These are phyloP conservation scores for Odonthalia washingtoniensis DNA, from an alignment of 31 red algal genomes.

Conservation along the genomic window DNA sequence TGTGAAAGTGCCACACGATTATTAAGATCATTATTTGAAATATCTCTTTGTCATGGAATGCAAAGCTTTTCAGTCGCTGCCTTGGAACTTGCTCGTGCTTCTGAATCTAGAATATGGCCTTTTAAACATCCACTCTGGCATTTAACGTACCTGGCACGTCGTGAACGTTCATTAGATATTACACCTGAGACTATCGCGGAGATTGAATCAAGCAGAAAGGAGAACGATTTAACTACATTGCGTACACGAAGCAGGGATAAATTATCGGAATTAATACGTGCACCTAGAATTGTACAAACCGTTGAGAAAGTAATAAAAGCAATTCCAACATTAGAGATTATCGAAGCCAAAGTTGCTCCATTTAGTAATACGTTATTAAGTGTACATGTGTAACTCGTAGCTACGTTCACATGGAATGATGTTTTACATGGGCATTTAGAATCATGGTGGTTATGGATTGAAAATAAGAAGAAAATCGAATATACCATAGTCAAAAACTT, in stretches of 20 bases:
- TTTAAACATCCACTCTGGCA: constrained; percentile 93
- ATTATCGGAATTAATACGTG: constrained; percentile 65
- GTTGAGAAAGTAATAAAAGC: constrained; percentile 58
- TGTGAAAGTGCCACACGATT: constrained; percentile 90
- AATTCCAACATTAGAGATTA: constrained; percentile 71
- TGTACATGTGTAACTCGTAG: constrained; percentile 58
- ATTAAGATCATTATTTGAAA: constrained; percentile 90
- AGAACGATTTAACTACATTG: constrained; percentile 45
- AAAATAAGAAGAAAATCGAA: constrained; percentile 85
- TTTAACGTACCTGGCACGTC: constrained; percentile 59
- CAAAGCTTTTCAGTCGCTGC: constrained; percentile 71
- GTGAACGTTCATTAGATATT: constrained; percentile 44
- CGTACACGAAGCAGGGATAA: constrained; percentile 54
- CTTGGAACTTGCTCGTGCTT: constrained; percentile 84
- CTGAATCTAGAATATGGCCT: constrained; percentile 89
- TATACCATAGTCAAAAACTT: constrained; percentile 93
- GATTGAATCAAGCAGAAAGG: constrained; percentile 54
- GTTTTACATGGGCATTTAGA: constrained; percentile 78
- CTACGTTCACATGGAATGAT: constrained; percentile 80
- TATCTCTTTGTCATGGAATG: constrained; percentile 75
- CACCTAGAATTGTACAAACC: constrained; percentile 61
- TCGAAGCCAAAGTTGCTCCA: constrained; percentile 38
- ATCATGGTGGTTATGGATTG: constrained; percentile 95
- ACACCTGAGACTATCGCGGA: constrained; percentile 69
- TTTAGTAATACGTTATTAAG: constrained; percentile 65